phyloP scores from a whole-genome alignment of 1,139 yeast species.

The Candida dubliniensis region DNA sequence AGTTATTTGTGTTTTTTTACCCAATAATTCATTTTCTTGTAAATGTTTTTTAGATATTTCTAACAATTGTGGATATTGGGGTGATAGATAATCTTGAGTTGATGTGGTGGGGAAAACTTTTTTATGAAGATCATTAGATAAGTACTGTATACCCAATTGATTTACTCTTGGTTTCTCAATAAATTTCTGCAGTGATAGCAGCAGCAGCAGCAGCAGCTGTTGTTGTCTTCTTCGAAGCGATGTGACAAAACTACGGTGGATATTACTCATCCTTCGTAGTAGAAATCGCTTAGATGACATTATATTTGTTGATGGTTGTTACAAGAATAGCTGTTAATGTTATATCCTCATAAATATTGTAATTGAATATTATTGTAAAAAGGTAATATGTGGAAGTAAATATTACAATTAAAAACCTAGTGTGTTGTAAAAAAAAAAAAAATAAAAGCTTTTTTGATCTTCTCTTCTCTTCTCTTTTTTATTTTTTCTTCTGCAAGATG shows the following conservation, averaged over 20 bases:
- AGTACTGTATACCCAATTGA: conserved; percentile 65
- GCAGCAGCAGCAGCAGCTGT: conserved; percentile 15
- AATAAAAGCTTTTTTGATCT: no score
- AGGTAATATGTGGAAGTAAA: no score
- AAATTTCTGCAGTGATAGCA: conserved; percentile 1
- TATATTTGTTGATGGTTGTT: background rate
- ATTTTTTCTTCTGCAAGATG: no score
- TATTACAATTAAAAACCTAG: no score
- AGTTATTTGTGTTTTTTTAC: conserved; percentile 69
- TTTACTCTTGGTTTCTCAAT: conserved; percentile 54
- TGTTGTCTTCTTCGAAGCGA: background rate
- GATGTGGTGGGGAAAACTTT: conserved; percentile 57
- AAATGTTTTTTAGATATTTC: conserved; percentile 65
- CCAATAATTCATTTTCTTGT: conserved; percentile 63
- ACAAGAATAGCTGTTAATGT: background rate
- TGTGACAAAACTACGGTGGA: conserved; percentile 1
- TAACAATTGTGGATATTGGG: conserved; percentile 40
- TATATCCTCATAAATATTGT: background rate
- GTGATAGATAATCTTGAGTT: conserved; percentile 23
- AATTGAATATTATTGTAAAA: no score
- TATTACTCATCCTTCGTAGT: conserved; percentile 1
- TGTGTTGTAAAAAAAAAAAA: no score
- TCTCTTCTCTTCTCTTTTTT: no score
- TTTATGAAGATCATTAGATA: conserved; percentile 56
- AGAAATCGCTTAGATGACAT: background rate